Percentiles rank a stretch among this genome's conserved stretches.
phyloP scores from a whole-genome alignment of 179 eudicot species.

The Beta macrorhiza region DNA sequence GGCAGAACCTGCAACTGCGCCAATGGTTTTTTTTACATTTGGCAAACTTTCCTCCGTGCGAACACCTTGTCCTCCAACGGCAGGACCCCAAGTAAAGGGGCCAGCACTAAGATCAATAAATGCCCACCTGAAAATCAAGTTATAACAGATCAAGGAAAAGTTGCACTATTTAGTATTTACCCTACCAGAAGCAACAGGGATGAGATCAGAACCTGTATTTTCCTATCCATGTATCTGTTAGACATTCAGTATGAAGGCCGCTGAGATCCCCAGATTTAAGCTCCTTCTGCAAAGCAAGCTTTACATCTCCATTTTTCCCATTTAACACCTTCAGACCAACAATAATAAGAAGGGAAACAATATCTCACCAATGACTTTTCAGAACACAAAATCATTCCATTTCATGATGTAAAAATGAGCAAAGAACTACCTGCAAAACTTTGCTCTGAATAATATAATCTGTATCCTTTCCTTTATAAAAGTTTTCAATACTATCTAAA shows the following conservation, averaged over 20 bases:
- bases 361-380: constrained; percentile 8
- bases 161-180: neutral
- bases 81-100: constrained; percentile 97
- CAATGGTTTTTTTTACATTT: constrained; percentile 87
- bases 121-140: constrained; percentile 68
- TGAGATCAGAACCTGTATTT: constrained; percentile 56
- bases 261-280: constrained; percentile 71
- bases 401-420: constrained; percentile 6
- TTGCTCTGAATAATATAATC: constrained; percentile 67
- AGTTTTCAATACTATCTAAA: constrained; percentile 58
- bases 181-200: neutral
- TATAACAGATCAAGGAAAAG: constrained; percentile 18
- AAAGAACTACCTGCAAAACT: constrained; percentile 61
- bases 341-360: constrained; percentile 16
- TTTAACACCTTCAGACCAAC: constrained; percentile 51
- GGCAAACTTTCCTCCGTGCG: constrained; percentile 95
- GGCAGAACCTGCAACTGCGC: constrained; percentile 75
- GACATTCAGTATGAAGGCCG: constrained; percentile 80
- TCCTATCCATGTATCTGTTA: constrained; percentile 96
- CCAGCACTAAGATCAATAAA: constrained; percentile 93
- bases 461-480: constrained; percentile 71
- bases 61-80: constrained; percentile 99
- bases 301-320: constrained; percentile 73
- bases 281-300: constrained; percentile 53
- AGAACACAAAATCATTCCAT: constrained; percentile 11